Percentiles rank a stretch among this genome's conserved stretches.
Evolutionary conservation across 495 filamentous ascomycete genomes (phyloP).

Genomic region (Chaetomium tenue): DNA sequence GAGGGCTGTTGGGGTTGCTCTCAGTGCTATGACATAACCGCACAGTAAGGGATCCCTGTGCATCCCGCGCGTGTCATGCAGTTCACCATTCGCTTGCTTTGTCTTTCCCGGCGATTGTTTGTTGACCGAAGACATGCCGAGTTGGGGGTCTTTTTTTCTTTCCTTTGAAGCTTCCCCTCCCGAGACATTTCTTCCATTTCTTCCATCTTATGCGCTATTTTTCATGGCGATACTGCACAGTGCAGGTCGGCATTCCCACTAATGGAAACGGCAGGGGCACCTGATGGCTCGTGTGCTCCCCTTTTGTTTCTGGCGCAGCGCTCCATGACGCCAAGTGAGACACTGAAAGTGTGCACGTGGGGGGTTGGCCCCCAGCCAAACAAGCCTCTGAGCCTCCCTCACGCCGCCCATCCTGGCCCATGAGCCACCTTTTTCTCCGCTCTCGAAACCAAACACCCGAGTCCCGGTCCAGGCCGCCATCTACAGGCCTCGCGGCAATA

Average conservation of each 20-base stretch:
- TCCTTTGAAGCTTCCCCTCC: background rate
- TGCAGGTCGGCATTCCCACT: background rate
- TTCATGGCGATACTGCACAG: background rate
- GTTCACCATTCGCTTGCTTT: background rate
- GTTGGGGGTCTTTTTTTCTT: background rate
- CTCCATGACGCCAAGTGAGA: slow-evolving; percentile 22
- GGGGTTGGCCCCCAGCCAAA: slow-evolving; percentile 7
- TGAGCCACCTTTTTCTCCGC: background rate
- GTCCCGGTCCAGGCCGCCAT: slow-evolving; percentile 3
- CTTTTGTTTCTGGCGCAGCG: slow-evolving; percentile 3
- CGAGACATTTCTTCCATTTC: background rate
- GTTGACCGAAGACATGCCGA: background rate
- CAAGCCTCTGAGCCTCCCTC: background rate
- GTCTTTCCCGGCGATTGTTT: background rate
- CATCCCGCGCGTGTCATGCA: background rate
- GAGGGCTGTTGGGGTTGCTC: background rate
- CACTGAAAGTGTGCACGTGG: slow-evolving; percentile 19
- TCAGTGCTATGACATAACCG: slow-evolving; percentile 14
- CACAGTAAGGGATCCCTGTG: slow-evolving; percentile 6
- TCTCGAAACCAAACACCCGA: slow-evolving; percentile 3
- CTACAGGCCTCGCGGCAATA: background rate
- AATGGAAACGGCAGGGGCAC: background rate
- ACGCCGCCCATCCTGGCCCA: background rate
- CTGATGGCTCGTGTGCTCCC: background rate
- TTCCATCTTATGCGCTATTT: too few species aligned